Conservation (phyloP, 2,329 filamentous ascomycete species). For the Reticulascus tulasneorum region DNA sequence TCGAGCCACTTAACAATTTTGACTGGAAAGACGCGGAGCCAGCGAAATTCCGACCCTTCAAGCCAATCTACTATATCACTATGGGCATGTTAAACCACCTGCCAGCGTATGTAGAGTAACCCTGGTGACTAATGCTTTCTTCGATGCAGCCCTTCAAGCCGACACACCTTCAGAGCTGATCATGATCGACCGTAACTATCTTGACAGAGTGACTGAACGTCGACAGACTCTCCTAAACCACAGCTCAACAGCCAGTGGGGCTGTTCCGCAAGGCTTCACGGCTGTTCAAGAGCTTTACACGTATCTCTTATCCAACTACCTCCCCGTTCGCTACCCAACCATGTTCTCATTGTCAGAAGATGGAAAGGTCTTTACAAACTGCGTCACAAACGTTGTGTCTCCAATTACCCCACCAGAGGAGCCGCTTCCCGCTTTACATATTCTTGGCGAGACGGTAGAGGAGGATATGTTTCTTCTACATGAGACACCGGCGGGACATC, state of each 20-base stretch:
- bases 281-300: conserved; percentile 46
- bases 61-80: conserved; percentile 49
- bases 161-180: conserved; percentile 46
- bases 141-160: conserved; percentile 34
- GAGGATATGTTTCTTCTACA: conserved; percentile 51
- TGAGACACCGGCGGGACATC: conserved; percentile 36
- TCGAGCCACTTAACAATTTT: conserved; percentile 27
- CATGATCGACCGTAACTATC: conserved; percentile 48
- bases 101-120: background rate
- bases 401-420: conserved; percentile 25
- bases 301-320: conserved; percentile 41
- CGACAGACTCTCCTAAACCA: conserved; percentile 34
- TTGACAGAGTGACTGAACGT: conserved; percentile 36
- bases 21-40: conserved; percentile 37
- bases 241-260: conserved; percentile 36
- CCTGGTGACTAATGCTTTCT: conserved; percentile 7
- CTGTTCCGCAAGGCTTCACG: conserved; percentile 30
- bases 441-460: conserved; percentile 47
- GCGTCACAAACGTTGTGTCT: conserved; percentile 27
- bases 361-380: conserved; percentile 32
- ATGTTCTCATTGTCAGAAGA: conserved; percentile 38
- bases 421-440: conserved; percentile 29
- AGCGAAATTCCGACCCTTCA: conserved; percentile 42
- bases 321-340: conserved; percentile 44
- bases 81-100: conserved; percentile 38